These are phyloP conservation scores for Phytophthora sp. DNA, from an alignment of 352 stramenopile species.

Conservation along the genomic window DNA sequence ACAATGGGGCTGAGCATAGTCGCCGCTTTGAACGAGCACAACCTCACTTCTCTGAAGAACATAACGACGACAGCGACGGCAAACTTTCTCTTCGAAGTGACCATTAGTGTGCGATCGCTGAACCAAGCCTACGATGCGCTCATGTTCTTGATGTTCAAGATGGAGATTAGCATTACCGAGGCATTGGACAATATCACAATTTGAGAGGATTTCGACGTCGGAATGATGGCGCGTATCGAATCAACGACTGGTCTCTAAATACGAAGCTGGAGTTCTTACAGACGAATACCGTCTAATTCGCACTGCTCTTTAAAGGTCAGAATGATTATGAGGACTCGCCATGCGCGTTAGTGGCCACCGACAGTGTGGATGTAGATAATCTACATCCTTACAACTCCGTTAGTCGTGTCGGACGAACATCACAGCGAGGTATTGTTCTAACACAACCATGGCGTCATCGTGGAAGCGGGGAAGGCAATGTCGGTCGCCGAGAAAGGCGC, in stretches of 20 bases:
- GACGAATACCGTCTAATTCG: slow-evolving; percentile 23
- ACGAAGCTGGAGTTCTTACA: slow-evolving; percentile 23
- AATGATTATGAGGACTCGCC: background rate
- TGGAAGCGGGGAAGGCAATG: no score
- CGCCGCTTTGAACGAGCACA: no score
- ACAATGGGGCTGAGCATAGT: no score
- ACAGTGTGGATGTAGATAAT: slow-evolving; percentile 29
- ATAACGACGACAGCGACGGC: slow-evolving; percentile 27
- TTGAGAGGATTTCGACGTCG: slow-evolving; percentile 34
- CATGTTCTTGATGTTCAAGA: slow-evolving; percentile 37
- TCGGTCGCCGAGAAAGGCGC: no score
- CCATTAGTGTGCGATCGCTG: slow-evolving; percentile 25
- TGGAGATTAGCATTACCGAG: slow-evolving; percentile 50
- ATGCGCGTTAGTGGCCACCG: slow-evolving; percentile 18
- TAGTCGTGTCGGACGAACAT: slow-evolving; percentile 26
- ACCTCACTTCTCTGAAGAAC: slow-evolving; percentile 26
- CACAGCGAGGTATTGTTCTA: slow-evolving; percentile 11
- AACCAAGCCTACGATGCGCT: slow-evolving; percentile 35
- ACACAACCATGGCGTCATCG: no score
- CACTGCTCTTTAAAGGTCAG: slow-evolving; percentile 5
- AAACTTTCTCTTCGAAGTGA: slow-evolving; percentile 40
- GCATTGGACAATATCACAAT: slow-evolving; percentile 38
- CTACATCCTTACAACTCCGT: slow-evolving; percentile 23
- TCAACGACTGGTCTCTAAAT: slow-evolving; percentile 20
- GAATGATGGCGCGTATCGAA: slow-evolving; percentile 13